phyloP scores from a whole-genome alignment of 176 grass and related monocot species.

The Stipa capillata region DNA sequence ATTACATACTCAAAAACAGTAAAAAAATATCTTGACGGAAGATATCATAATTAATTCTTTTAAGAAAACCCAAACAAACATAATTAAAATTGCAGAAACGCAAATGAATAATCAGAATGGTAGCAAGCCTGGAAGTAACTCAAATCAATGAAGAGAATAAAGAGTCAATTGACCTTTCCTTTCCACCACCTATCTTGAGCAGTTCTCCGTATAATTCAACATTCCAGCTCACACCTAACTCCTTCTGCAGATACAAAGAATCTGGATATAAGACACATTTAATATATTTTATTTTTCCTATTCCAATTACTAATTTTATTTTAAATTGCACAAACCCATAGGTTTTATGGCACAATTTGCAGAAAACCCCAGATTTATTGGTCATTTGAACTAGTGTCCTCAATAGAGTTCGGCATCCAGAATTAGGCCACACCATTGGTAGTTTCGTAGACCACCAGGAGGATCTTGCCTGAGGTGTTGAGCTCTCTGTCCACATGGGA shows the following conservation, averaged over 20 bases:
- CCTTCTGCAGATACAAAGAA: constrained; percentile 48
- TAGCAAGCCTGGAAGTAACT: neutral
- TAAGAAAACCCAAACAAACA: neutral
- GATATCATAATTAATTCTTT: neutral
- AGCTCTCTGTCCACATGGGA: no score
- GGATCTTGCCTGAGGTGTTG: no score
- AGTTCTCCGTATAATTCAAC: constrained; percentile 85
- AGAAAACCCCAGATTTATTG: neutral
- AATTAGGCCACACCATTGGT: neutral
- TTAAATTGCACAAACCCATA: neutral
- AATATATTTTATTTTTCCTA: neutral
- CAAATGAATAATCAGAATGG: neutral
- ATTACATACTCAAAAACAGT: neutral
- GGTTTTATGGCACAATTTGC: neutral
- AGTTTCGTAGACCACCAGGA: no score
- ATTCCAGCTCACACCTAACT: constrained; percentile 84
- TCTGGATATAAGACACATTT: neutral
- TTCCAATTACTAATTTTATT: neutral
- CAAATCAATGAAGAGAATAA: neutral
- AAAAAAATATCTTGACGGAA: neutral
- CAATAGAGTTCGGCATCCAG: neutral
- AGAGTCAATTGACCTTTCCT: constrained; percentile 61
- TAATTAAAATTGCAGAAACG: neutral
- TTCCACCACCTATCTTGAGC: constrained; percentile 93
- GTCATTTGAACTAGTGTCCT: neutral